These are phyloP conservation scores for Xylaria sp. DNA, from an alignment of 2,329 filamentous ascomycete genomes.

Conservation along the genomic window DNA sequence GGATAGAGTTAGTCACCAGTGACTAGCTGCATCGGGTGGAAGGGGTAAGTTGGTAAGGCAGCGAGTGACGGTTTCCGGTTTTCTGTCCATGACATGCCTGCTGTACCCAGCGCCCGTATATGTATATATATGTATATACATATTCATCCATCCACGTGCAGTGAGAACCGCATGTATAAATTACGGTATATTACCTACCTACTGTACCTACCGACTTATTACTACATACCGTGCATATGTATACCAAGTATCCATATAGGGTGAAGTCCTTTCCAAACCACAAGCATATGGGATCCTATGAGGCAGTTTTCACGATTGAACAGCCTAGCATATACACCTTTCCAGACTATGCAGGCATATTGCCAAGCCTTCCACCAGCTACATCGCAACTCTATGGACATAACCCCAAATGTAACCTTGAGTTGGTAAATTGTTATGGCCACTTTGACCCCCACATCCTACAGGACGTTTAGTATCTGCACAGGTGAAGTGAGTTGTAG, in stretches of 20 bases:
- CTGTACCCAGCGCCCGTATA: neutral
- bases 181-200: neutral
- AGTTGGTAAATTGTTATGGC: slow-evolving; percentile 1
- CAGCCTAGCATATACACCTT: no score
- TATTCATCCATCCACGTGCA: slow-evolving; percentile 14
- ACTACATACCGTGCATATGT: neutral
- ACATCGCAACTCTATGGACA: neutral
- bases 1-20: no score
- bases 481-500: neutral
- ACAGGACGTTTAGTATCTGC: neutral
- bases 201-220: no score
- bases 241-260: no score
- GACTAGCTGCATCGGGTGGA: slow-evolving; percentile 2
- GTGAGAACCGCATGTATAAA: slow-evolving; percentile 11
- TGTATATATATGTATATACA: neutral
- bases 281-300: no score
- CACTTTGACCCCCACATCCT: slow-evolving; percentile 7
- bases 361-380: neutral
- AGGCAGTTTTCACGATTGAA: no score
- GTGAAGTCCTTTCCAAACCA: no score
- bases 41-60: slow-evolving; percentile 25
- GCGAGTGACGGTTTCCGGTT: slow-evolving; percentile 6
- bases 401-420: neutral
- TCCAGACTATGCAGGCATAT: no score
- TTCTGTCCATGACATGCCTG: slow-evolving; percentile 10